These are phyloP conservation scores for Ballota nigra DNA, from an alignment of 257 asterid genomes.

Conservation along the genomic window DNA sequence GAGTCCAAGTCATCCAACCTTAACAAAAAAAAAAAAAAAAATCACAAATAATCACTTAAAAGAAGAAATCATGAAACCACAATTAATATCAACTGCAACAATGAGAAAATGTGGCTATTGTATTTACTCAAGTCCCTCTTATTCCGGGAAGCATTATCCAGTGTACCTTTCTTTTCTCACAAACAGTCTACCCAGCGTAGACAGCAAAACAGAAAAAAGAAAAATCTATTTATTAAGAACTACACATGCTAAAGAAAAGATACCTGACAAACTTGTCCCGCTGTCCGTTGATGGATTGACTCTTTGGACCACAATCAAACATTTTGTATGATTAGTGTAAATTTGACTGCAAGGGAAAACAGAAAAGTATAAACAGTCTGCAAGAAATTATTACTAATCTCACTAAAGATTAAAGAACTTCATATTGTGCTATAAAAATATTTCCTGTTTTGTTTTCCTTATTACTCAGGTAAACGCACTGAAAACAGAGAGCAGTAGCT, in stretches of 20 bases:
- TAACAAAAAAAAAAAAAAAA: slow-evolving; percentile 8
- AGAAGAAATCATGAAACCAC: slow-evolving; percentile 5
- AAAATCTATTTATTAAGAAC: not conserved
- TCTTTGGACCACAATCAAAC: slow-evolving; percentile 80
- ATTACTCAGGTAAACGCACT: not conserved
- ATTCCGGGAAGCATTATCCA: not conserved
- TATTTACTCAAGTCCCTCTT: not conserved
- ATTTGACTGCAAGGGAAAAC: slow-evolving; percentile 47
- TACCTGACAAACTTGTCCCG: slow-evolving; percentile 92
- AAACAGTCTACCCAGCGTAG: slow-evolving; percentile 19
- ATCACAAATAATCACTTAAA: slow-evolving; percentile 6
- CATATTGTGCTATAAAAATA: not conserved
- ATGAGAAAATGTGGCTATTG: not conserved
- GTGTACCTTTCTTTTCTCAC: not conserved
- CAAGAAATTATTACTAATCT: not conserved
- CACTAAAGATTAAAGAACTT: not conserved
- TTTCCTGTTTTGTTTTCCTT: not conserved
- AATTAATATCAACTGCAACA: not conserved
- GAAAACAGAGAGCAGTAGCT: no score
- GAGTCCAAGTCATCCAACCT: slow-evolving; percentile 98
- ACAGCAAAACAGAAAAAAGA: not conserved
- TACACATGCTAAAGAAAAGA: slow-evolving; percentile 9
- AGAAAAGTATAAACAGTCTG: slow-evolving; percentile 9
- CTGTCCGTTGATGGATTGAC: slow-evolving; percentile 67
- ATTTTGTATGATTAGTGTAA: slow-evolving; percentile 40